Conservation (phyloP, 345 rosid genomes). For the Noccaea bulbosa region DNA sequence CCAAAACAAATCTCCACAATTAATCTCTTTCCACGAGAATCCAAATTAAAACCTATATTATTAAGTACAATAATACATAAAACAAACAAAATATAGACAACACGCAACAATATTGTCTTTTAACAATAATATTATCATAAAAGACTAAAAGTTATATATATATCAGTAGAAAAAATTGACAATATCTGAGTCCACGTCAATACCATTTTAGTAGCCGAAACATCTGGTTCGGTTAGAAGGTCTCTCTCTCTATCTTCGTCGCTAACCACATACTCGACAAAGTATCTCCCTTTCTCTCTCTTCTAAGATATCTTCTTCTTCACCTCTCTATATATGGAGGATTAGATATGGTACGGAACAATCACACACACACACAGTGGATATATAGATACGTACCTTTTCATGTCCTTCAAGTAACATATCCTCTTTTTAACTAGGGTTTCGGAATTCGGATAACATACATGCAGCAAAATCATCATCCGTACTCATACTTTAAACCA, state of each 20-base stretch:
- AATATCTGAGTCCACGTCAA: conserved; percentile 45
- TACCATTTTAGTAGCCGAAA: conserved; percentile 75
- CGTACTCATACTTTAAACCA: conserved; percentile 6
- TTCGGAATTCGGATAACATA: conserved; percentile 9
- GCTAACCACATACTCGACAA: conserved; percentile 63
- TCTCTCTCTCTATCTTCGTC: conserved; percentile 26
- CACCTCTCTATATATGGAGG: conserved; percentile 64
- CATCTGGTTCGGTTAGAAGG: conserved; percentile 61
- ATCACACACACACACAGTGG: conserved; percentile 61
- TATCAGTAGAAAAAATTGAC: conserved; percentile 28
- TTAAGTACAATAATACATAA: not conserved
- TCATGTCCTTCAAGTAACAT: conserved; percentile 33
- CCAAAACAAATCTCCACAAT: conserved; percentile 28
- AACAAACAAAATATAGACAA: conserved; percentile 24
- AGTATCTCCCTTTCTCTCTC: conserved; percentile 42
- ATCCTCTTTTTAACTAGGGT: conserved; percentile 30
- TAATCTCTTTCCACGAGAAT: conserved; percentile 20
- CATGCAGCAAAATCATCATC: not conserved
- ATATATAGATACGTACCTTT: conserved; percentile 32
- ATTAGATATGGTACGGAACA: conserved; percentile 64
- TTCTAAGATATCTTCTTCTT: conserved; percentile 32
- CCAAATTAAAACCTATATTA: conserved; percentile 22
- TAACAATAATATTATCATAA: not conserved
- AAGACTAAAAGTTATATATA: conserved; percentile 7
- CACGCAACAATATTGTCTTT: conserved; percentile 25